Conservation (phyloP, 108 stramenopile genomes). For the Skeletonema costatum region DNA sequence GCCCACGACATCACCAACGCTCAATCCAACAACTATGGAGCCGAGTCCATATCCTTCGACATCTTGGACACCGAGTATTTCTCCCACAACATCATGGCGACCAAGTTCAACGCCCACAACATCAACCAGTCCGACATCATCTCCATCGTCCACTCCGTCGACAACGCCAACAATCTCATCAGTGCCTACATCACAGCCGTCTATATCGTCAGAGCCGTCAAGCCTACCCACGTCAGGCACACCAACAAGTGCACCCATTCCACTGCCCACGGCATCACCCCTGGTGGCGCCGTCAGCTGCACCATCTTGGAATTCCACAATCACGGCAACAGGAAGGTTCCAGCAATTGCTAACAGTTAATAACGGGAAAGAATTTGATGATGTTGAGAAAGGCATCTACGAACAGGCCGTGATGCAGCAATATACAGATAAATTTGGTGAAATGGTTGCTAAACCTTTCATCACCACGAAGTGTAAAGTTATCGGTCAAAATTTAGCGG, state of each 20-base stretch:
- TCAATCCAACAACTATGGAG: not conserved
- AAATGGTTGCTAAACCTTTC: slow-evolving; percentile 1
- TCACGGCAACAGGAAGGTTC: not conserved
- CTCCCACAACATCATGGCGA: not conserved
- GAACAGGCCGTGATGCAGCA: slow-evolving; percentile 12
- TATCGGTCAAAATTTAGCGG: slow-evolving; percentile 8
- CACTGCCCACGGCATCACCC: not conserved
- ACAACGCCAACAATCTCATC: not conserved
- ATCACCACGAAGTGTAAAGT: slow-evolving; percentile 8
- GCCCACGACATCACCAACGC: not conserved
- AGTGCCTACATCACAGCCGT: not conserved
- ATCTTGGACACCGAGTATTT: not conserved
- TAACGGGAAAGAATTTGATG: slow-evolving; percentile 3
- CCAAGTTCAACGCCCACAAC: slow-evolving; percentile 7
- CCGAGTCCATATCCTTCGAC: not conserved
- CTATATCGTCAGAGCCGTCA: not conserved
- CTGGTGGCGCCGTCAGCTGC: slow-evolving; percentile 4
- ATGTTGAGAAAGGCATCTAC: slow-evolving; percentile 9
- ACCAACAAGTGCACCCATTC: not conserved
- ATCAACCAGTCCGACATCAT: not conserved
- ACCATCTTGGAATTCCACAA: slow-evolving; percentile 14
- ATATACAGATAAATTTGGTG: slow-evolving; percentile 17
- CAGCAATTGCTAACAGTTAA: slow-evolving; percentile 12
- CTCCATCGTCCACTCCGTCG: not conserved
- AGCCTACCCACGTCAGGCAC: not conserved